Conservation (phyloP, 345 rosid species). For the Chamaenerion angustifolium region DNA sequence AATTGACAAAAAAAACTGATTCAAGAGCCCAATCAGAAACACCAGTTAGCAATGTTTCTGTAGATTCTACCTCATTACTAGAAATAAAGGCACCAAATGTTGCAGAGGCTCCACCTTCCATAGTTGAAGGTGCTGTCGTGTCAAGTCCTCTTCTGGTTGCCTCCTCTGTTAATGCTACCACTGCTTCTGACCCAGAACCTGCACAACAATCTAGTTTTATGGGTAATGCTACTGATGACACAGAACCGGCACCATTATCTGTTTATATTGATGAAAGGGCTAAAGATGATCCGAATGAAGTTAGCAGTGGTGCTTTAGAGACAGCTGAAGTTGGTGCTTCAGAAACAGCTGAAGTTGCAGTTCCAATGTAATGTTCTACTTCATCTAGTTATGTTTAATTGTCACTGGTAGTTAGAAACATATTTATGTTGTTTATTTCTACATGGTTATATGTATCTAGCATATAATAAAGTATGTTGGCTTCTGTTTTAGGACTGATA, state of each 20-base stretch:
- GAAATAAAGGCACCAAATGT: slow-evolving; percentile 21
- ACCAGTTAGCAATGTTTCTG: slow-evolving; percentile 10
- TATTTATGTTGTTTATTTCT: background rate
- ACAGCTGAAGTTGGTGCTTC: slow-evolving; percentile 15
- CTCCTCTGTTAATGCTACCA: slow-evolving; percentile 23
- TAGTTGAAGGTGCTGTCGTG: slow-evolving; percentile 25
- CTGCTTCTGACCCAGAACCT: slow-evolving; percentile 2
- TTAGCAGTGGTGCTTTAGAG: slow-evolving; percentile 13
- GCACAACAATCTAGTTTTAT: slow-evolving; percentile 1
- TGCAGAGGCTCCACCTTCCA: slow-evolving; percentile 24
- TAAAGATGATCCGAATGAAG: slow-evolving; percentile 23
- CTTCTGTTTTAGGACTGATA: slow-evolving; percentile 19
- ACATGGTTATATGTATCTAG: background rate
- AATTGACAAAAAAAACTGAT: slow-evolving; percentile 25
- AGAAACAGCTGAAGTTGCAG: slow-evolving; percentile 8
- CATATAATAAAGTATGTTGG: background rate
- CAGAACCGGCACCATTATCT: slow-evolving; percentile 24
- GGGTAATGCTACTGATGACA: slow-evolving; percentile 13
- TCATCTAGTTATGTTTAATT: slow-evolving; percentile 2
- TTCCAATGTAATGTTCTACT: slow-evolving; percentile 33
- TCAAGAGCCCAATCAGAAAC: slow-evolving; percentile 25
- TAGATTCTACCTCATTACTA: slow-evolving; percentile 15
- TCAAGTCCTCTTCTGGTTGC: slow-evolving; percentile 41
- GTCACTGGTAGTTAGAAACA: slow-evolving; percentile 6
- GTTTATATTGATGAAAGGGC: slow-evolving; percentile 27